These are phyloP conservation scores for Rhododendron molle DNA, from an alignment of 148 eudicot species.

Conservation along the genomic window DNA sequence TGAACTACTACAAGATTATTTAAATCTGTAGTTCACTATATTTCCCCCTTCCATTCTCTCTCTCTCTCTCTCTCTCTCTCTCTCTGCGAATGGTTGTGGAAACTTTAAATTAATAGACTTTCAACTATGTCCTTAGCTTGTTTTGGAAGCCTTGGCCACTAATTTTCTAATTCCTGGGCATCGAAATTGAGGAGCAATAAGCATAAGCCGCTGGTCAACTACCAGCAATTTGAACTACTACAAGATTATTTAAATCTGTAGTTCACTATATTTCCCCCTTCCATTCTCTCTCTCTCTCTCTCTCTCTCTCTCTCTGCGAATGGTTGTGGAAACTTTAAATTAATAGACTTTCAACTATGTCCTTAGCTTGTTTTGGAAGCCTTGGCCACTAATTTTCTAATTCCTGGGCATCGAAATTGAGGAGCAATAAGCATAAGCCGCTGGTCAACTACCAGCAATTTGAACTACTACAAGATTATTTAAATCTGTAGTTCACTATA, in stretches of 20 bases:
- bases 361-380: background rate
- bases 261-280: constrained; percentile 16
- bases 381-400: background rate
- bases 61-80: no score
- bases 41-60: constrained; percentile 16
- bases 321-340: background rate
- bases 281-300: no score
- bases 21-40: no score
- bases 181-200: background rate
- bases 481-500: no score
- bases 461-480: no score
- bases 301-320: background rate
- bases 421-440: background rate
- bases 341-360: background rate
- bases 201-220: background rate
- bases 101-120: background rate
- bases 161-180: background rate
- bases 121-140: background rate
- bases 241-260: no score
- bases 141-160: background rate
- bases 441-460: background rate
- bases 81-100: background rate
- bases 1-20: no score
- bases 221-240: background rate
- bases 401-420: background rate